These are phyloP conservation scores for Aureobasidium sp. DNA, from an alignment of 2,329 filamentous ascomycete species.

Conservation along the genomic window DNA sequence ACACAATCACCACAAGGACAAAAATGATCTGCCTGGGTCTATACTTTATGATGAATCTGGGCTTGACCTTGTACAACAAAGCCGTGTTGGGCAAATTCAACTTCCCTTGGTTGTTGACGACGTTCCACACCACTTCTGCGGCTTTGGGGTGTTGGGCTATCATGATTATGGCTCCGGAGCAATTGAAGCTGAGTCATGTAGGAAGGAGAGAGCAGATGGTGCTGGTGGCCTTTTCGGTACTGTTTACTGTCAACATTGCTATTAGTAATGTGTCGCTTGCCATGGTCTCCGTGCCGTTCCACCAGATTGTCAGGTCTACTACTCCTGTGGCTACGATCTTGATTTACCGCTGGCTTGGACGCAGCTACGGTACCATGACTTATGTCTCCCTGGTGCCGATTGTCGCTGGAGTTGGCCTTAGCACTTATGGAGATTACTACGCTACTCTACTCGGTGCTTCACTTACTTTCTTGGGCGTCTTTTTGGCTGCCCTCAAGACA, in stretches of 20 bases:
- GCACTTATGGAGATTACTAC: conserved; percentile 56
- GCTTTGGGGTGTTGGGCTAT: conserved; percentile 50
- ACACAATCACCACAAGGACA: conserved; percentile 10
- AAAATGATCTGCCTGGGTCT: conserved; percentile 14
- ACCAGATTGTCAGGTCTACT: conserved; percentile 57
- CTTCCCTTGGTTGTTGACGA: conserved; percentile 57
- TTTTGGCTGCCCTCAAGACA: conserved; percentile 46
- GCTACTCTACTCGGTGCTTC: conserved; percentile 47
- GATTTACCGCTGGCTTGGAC: conserved; percentile 50
- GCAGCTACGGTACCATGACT: conserved; percentile 49
- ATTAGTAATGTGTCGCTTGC: conserved; percentile 53
- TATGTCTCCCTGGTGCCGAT: conserved; percentile 56
- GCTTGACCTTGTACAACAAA: conserved; percentile 54
- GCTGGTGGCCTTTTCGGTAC: conserved; percentile 50
- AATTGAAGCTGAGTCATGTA: conserved; percentile 47
- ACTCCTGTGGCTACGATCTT: conserved; percentile 55
- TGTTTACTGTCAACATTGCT: conserved; percentile 58
- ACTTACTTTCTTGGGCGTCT: conserved; percentile 32
- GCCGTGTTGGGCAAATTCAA: conserved; percentile 42
- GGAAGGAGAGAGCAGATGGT: conserved; percentile 47
- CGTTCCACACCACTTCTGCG: conserved; percentile 51
- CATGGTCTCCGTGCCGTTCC: conserved; percentile 57
- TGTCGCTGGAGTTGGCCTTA: conserved; percentile 52
- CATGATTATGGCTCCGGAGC: conserved; percentile 31
- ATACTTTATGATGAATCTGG: conserved; percentile 46